These are phyloP conservation scores for Saccharomyces pastorianus DNA, from an alignment of 1,139 yeast species.

Conservation along the genomic window DNA sequence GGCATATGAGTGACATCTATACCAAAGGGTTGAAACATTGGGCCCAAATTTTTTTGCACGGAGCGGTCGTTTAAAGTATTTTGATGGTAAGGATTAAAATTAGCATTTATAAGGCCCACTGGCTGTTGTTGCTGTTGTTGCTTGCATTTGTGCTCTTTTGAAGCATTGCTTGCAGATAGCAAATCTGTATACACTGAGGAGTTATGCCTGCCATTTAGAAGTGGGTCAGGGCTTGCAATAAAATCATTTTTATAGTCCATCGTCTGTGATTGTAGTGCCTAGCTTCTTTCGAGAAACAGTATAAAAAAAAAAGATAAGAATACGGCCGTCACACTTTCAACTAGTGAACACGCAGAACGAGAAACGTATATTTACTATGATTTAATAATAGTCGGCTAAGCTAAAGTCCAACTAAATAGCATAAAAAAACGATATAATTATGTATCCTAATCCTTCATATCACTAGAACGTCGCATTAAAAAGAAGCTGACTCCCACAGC, in stretches of 20 bases:
- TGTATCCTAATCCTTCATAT: background rate
- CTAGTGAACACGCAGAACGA: background rate
- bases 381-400: background rate
- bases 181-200: background rate
- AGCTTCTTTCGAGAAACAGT: background rate
- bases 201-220: background rate
- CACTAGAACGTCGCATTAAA: background rate
- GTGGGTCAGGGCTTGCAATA: background rate
- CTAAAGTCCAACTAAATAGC: background rate
- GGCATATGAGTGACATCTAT: slow-evolving; percentile 43
- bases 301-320: background rate
- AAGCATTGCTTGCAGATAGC: background rate
- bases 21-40: slow-evolving; percentile 35
- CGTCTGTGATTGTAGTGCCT: background rate
- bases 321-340: background rate
- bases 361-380: background rate
- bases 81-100: slow-evolving; percentile 4
- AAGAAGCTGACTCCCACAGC: background rate
- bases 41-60: slow-evolving; percentile 34
- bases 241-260: background rate
- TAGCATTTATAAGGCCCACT: background rate
- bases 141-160: background rate
- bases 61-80: slow-evolving; percentile 35
- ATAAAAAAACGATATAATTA: too few relatives aligned
- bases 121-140: background rate